Evolutionary conservation across 768 basidiomycete genomes (phyloP).

Genomic region (Austroboletus eburneus): DNA sequence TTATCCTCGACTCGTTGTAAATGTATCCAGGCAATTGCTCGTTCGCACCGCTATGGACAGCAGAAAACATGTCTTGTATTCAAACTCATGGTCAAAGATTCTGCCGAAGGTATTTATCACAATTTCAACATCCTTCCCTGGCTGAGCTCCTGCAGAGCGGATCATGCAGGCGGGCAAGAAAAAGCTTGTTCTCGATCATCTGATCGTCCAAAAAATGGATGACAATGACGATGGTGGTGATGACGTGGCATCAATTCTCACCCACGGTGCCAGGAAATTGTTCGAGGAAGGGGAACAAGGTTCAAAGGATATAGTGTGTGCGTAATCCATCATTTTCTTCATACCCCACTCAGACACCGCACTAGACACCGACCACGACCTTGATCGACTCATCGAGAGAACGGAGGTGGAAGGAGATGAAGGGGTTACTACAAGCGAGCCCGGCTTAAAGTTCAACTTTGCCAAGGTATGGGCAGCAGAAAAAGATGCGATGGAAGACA

Average conservation of each 20-base stretch:
- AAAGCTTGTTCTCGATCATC: conserved; percentile 90
- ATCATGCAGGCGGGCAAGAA: conserved; percentile 94
- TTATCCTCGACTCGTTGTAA: conserved; percentile 5
- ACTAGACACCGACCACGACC: conserved; percentile 74
- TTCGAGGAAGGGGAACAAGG: conserved; percentile 62
- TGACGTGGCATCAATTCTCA: conserved; percentile 85
- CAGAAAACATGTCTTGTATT: conserved; percentile 92
- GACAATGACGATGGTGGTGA: conserved; percentile 71
- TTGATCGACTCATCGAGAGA: conserved; percentile 83
- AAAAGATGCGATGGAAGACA: conserved; percentile 65
- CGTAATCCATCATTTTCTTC: conserved; percentile 16
- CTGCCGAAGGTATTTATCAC: conserved; percentile 67
- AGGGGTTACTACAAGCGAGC: conserved; percentile 44
- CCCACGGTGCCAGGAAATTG: conserved; percentile 82
- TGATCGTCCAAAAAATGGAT: conserved; percentile 96
- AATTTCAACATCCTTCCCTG: neutral
- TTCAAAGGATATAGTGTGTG: conserved; percentile 67
- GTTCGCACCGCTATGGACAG: conserved; percentile 93
- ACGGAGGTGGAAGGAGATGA: conserved; percentile 71
- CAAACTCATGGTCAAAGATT: conserved; percentile 93
- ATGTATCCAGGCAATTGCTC: conserved; percentile 75
- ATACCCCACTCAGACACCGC: conserved; percentile 54
- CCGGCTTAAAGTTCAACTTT: conserved; percentile 70
- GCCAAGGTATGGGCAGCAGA: conserved; percentile 91
- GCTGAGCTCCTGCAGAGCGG: conserved; percentile 53